Evolutionary conservation across 176 grass and related monocot genomes (phyloP), one percentile per base, ranked within the genome.

Genomic region (Paspalum vaginatum): DNA sequence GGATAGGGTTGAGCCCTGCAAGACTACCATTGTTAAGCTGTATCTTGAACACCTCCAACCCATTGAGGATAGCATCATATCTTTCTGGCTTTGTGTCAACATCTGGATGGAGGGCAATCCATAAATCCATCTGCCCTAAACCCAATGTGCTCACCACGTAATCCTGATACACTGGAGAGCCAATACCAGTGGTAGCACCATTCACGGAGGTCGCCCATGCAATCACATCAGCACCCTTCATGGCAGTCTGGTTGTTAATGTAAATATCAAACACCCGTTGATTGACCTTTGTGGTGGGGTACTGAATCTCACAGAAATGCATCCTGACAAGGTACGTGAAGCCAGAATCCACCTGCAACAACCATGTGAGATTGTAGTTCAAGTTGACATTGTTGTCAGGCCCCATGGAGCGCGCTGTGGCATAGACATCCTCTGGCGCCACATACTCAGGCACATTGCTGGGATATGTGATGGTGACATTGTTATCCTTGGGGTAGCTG

Each of bases 291-390:
- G 91, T 97, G 13, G 80, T 74, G 0, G 79, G 89, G 59, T 56
- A 79, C 43, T 97, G 94, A 46, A 97, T 94, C 87, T 97, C 94
- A 56, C 94, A 97, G 82, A 97, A 97, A 84, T 97, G 94, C 41
- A 97, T 56, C 84, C 94, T 84, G 32, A 97, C 76, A 50, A 97
- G 89, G 66, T 97, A 94, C 0, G 6, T 17, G 79, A 90, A 97
- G 7, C 94, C 94, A 72, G 91, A 91, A 82, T 97, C 91, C 54
- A 97, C 91, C 45, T 81, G 76, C 74, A 97, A 66, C 44, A 89
- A 16, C 91, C 94, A 97, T 68, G 89, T 88, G 71, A 97, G 91
- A 44, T 97, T 97, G 75, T 61, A 94, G n/a, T 84, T 65, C 42
- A 84, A 8, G 76, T 97, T 97, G 9, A 91, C 79, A 47, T 70